Conservation (phyloP, 2,329 filamentous ascomycete species). For the Talaromyces marneffei region DNA sequence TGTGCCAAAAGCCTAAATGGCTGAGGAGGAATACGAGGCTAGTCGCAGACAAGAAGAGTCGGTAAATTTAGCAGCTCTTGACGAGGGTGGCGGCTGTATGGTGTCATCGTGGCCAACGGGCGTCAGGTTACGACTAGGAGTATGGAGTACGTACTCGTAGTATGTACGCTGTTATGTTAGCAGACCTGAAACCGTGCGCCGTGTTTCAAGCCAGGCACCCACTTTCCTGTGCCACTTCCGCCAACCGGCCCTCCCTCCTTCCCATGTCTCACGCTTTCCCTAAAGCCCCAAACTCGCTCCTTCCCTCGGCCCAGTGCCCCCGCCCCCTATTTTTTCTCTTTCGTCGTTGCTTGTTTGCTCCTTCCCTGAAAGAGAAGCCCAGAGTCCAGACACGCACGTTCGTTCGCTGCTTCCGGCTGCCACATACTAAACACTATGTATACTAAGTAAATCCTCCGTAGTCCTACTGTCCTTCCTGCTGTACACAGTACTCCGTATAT, state of each 20-base stretch:
- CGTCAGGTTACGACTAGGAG: no score
- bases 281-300: not conserved
- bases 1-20: no score
- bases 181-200: conserved; percentile 12
- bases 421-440: not conserved
- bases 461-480: not conserved
- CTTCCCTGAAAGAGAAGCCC: not conserved
- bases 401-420: conserved; percentile 10
- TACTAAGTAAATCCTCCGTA: not conserved
- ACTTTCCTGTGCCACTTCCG: conserved; percentile 1
- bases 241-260: not conserved
- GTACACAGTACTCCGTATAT: no score
- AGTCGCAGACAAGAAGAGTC: not conserved
- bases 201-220: conserved; percentile 9
- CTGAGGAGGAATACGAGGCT: not conserved
- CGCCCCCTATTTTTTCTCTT: conserved; percentile 7
- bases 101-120: not conserved
- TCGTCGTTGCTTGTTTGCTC: not conserved
- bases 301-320: no score
- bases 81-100: not conserved
- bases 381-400: not conserved
- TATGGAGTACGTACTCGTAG: no score
- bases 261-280: not conserved
- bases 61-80: not conserved
- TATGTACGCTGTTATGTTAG: no score